Conservation (phyloP, 768 basidiomycete species). For the Amanita exitialis region DNA sequence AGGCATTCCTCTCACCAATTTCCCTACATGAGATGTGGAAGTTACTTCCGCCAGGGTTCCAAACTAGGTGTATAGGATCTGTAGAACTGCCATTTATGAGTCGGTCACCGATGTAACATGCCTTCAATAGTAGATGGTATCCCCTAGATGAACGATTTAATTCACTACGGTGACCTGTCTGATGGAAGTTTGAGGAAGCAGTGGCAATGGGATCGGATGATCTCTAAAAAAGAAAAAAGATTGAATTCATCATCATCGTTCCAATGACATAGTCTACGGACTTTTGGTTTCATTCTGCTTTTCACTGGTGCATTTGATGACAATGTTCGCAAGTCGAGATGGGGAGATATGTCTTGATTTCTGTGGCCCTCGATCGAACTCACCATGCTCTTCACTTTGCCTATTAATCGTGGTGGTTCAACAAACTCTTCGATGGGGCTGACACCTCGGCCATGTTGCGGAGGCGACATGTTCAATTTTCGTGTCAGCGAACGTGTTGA, state of each 20-base stretch:
- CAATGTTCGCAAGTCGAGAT: background rate
- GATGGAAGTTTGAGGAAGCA: background rate
- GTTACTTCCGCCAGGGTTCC: background rate
- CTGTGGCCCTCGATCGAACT: background rate
- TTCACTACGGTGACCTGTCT: background rate
- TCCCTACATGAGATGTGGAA: background rate
- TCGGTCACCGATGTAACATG: background rate
- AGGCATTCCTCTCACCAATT: background rate
- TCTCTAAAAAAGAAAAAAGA: background rate
- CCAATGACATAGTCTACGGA: background rate
- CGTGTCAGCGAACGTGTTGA: background rate
- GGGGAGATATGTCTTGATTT: background rate
- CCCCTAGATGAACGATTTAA: no score
- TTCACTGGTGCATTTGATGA: background rate
- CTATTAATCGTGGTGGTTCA: background rate
- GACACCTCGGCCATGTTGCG: background rate
- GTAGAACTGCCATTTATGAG: background rate
- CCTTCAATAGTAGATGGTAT: background rate
- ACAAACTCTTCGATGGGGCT: slow-evolving; percentile 2
- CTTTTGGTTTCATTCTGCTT: background rate
- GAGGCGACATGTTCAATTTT: background rate
- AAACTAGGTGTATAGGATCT: background rate
- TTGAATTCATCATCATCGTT: background rate
- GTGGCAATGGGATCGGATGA: background rate
- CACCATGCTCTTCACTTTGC: background rate